Percentiles rank a stretch among this genome's conserved stretches.
Conservation (phyloP, 345 rosid species). For the Dimocarpus longan region DNA sequence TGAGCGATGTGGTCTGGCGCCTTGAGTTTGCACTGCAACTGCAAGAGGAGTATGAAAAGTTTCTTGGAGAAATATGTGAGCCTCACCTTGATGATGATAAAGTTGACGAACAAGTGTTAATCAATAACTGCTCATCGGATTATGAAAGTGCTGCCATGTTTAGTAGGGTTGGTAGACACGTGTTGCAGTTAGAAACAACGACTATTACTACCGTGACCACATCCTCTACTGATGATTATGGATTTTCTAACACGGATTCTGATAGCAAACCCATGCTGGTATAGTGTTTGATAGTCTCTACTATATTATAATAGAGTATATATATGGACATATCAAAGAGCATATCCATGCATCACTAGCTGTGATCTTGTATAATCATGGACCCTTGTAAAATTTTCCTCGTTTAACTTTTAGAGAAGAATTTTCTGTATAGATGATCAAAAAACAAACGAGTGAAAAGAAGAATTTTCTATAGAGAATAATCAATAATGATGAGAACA, state of each 20-base stretch:
- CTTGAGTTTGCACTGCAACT: conserved; percentile 34
- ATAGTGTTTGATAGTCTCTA: neutral
- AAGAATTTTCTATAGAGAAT: no score
- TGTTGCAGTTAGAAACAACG: neutral
- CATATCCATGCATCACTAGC: no score
- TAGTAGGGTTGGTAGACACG: conserved; percentile 3
- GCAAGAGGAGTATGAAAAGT: conserved; percentile 2
- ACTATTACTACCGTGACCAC: neutral
- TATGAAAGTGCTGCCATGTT: neutral
- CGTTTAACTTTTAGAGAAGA: no score
- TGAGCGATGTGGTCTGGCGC: conserved; percentile 28
- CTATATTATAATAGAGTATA: no score
- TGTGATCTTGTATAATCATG: conserved; percentile 3
- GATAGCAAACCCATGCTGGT: neutral
- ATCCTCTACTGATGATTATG: neutral
- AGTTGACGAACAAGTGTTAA: neutral
- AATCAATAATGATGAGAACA: no score
- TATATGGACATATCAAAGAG: no score
- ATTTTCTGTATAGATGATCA: no score
- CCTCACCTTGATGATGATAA: neutral
- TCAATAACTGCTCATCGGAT: neutral
- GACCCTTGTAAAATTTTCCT: no score
- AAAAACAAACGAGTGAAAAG: no score
- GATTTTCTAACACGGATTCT: neutral
- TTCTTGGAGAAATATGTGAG: neutral